These are phyloP conservation scores for Cryphonectria carpinicola DNA, from an alignment of 2,329 filamentous ascomycete genomes.

Conservation along the genomic window DNA sequence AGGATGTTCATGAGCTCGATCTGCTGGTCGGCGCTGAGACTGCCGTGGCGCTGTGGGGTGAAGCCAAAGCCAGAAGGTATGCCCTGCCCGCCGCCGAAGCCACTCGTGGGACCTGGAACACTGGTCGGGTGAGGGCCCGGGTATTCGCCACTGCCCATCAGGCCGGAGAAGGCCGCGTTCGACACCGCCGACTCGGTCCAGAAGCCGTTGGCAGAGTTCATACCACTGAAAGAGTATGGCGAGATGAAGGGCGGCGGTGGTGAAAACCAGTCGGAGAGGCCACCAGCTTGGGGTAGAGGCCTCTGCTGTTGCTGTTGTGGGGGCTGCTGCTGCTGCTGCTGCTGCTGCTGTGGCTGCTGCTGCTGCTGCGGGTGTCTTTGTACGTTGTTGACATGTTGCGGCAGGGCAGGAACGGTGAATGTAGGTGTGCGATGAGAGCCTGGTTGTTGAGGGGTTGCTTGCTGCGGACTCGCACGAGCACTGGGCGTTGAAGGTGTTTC, in stretches of 20 bases:
- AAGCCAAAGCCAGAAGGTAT: slow-evolving; percentile 34
- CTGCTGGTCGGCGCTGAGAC: slow-evolving; percentile 79
- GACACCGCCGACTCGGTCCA: slow-evolving; percentile 43
- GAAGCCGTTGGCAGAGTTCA: slow-evolving; percentile 41
- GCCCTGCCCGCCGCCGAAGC: slow-evolving; percentile 31
- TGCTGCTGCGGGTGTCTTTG: slow-evolving; percentile 26
- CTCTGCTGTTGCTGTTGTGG: slow-evolving; percentile 37
- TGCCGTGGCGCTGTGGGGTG: slow-evolving; percentile 62
- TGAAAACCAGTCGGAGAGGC: slow-evolving; percentile 55
- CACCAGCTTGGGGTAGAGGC: slow-evolving; percentile 47
- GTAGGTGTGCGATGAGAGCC: slow-evolving; percentile 34
- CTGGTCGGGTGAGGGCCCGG: slow-evolving; percentile 23
- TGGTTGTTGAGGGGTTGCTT: slow-evolving; percentile 31
- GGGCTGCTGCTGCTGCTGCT: slow-evolving; percentile 37
- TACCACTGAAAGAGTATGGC: slow-evolving; percentile 53
- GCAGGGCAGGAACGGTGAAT: slow-evolving; percentile 47
- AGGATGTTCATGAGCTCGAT: slow-evolving; percentile 80
- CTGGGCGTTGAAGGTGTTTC: slow-evolving; percentile 28
- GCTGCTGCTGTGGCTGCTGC: slow-evolving; percentile 27
- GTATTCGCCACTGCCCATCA: slow-evolving; percentile 30
- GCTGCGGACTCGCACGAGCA: slow-evolving; percentile 30
- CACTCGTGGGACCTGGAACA: slow-evolving; percentile 14
- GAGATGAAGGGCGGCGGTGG: slow-evolving; percentile 57
- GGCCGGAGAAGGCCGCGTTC: slow-evolving; percentile 32
- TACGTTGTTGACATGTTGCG: slow-evolving; percentile 37